Conservation (phyloP, 352 stramenopile species). For the Thalassiosira mediterranea region DNA sequence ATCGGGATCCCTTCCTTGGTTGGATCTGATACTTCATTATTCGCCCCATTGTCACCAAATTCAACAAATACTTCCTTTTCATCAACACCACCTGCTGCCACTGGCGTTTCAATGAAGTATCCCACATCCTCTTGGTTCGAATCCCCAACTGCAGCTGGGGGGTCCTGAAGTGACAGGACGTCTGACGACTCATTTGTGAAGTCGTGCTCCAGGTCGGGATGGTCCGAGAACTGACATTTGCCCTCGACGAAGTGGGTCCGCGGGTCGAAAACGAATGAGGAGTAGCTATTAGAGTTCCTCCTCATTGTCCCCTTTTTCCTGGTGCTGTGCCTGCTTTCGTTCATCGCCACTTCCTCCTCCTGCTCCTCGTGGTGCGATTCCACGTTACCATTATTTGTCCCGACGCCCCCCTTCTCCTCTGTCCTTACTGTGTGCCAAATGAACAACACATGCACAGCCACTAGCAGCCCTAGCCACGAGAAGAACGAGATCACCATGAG, state of each 20-base stretch:
- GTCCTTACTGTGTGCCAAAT: conserved; percentile 43
- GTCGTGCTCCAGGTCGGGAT: conserved; percentile 23
- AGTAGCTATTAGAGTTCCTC: conserved; percentile 25
- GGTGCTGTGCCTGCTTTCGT: not conserved
- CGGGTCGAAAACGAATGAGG: conserved; percentile 54
- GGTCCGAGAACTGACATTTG: conserved; percentile 33
- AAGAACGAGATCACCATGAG: conserved; percentile 50
- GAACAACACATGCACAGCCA: conserved; percentile 41
- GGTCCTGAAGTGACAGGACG: too few species aligned
- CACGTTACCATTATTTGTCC: not conserved
- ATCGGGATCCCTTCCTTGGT: not conserved
- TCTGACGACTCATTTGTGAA: not conserved
- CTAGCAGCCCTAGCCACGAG: conserved; percentile 33
- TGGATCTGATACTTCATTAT: too few species aligned
- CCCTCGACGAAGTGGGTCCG: conserved; percentile 40
- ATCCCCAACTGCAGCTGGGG: too few species aligned
- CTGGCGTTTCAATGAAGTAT: conserved; percentile 4
- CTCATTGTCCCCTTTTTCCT: conserved; percentile 9
- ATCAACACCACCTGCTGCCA: not conserved
- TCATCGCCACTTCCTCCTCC: not conserved
- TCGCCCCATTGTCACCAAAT: too few species aligned
- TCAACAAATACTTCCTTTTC: too few species aligned
- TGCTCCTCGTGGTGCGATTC: not conserved
- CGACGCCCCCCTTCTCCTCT: conserved; percentile 12
- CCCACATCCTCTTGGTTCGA: too few species aligned